Conservation (phyloP, 2,329 filamentous ascomycete genomes). For the Plectosphaerella sp. region DNA sequence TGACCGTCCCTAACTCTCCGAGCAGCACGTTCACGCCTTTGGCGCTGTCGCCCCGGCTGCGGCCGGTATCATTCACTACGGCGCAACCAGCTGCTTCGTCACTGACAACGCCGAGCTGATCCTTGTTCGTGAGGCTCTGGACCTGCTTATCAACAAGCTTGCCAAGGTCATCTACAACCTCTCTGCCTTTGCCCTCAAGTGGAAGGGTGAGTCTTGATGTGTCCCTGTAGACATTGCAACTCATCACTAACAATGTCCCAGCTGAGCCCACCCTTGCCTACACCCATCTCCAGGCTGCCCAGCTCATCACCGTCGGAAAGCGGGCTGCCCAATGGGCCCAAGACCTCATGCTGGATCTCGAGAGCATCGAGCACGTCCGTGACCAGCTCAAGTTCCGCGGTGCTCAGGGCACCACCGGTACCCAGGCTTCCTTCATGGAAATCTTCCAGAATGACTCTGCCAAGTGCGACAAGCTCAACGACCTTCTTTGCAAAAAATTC, state of each 20-base stretch:
- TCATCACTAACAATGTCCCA: not conserved
- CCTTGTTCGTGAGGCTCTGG: constrained; percentile 46
- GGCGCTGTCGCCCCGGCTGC: constrained; percentile 67
- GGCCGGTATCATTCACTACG: constrained; percentile 78
- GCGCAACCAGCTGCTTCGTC: constrained; percentile 41
- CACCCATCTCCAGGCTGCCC: constrained; percentile 66
- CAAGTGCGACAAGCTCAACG: constrained; percentile 52
- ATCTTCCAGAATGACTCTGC: constrained; percentile 44
- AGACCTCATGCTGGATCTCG: constrained; percentile 60
- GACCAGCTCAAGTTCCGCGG: constrained; percentile 71
- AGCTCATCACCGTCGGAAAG: constrained; percentile 62
- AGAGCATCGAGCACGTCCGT: constrained; percentile 66
- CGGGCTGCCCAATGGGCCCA: constrained; percentile 69
- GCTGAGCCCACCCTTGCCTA: constrained; percentile 65
- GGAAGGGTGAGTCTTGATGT: constrained; percentile 46
- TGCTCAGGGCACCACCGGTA: constrained; percentile 32
- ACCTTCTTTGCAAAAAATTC: constrained; percentile 48
- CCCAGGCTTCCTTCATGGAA: constrained; percentile 70
- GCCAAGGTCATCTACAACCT: constrained; percentile 76
- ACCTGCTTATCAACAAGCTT: constrained; percentile 73
- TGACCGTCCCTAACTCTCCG: not conserved
- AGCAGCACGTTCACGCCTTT: constrained; percentile 61
- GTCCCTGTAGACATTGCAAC: not conserved
- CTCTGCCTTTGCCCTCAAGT: constrained; percentile 64
- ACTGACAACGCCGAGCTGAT: constrained; percentile 5